These are phyloP conservation scores for Tremellales sp. DNA, from an alignment of 1,284 basidiomycete genomes.

Conservation along the genomic window DNA sequence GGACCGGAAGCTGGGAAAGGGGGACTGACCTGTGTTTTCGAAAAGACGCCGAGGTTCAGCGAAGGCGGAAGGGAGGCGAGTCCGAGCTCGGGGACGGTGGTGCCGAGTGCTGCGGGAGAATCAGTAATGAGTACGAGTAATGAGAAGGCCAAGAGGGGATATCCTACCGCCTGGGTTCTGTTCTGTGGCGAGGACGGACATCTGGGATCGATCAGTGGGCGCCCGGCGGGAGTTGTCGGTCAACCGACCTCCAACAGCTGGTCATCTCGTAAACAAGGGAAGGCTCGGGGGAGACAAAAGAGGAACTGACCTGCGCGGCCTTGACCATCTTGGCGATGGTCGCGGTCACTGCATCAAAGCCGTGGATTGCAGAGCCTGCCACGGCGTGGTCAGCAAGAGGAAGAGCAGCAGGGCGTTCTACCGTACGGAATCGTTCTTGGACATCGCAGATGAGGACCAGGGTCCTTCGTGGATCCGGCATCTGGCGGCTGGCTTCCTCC, in stretches of 20 bases:
- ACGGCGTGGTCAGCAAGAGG: neutral
- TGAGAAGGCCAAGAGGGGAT: neutral
- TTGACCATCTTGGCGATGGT: slow-evolving; percentile 71
- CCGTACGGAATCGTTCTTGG: slow-evolving; percentile 68
- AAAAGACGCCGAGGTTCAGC: slow-evolving; percentile 55
- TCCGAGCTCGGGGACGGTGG: slow-evolving; percentile 63
- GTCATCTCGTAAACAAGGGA: neutral
- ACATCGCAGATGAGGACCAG: slow-evolving; percentile 76
- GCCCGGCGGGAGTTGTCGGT: neutral
- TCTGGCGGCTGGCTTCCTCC: no score
- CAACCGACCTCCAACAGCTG: slow-evolving; percentile 14
- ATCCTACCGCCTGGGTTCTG: slow-evolving; percentile 70
- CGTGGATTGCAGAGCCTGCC: slow-evolving; percentile 54
- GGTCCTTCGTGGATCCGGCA: slow-evolving; percentile 46
- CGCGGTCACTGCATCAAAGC: slow-evolving; percentile 64
- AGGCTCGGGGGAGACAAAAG: neutral
- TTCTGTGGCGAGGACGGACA: slow-evolving; percentile 73
- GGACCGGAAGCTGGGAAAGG: neutral
- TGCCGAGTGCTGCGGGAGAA: slow-evolving; percentile 60
- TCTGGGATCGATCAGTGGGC: slow-evolving; percentile 45
- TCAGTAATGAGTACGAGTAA: neutral
- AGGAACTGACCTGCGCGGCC: slow-evolving; percentile 61
- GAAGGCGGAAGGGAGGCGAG: slow-evolving; percentile 57
- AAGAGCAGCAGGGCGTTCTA: neutral
- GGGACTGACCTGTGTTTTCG: slow-evolving; percentile 55